These are phyloP conservation scores for Forsythia viridissima DNA, from an alignment of 257 asterid species.

Conservation along the genomic window DNA sequence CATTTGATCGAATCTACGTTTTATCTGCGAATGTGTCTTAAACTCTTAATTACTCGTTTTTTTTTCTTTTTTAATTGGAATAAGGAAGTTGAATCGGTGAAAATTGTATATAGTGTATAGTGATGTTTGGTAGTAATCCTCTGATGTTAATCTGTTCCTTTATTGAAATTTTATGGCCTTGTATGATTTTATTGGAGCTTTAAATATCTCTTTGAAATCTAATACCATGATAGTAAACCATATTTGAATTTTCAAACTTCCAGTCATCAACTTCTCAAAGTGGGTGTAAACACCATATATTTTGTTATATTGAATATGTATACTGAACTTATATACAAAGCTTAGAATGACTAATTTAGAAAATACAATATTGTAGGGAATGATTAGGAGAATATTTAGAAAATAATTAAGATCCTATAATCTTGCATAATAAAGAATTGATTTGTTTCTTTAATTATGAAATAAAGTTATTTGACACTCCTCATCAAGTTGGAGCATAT, in stretches of 20 bases:
- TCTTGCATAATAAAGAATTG: too few relatives aligned
- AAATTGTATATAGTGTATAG: neutral
- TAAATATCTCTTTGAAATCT: neutral
- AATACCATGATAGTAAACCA: neutral
- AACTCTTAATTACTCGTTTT: neutral
- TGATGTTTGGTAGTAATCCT: neutral
- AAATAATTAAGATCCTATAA: too few relatives aligned
- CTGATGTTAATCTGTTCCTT: constrained; percentile 2
- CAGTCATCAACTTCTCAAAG: neutral
- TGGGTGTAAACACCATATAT: too few relatives aligned
- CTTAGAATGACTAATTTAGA: too few relatives aligned
- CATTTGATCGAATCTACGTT: neutral
- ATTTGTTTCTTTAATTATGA: too few relatives aligned
- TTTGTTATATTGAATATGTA: too few relatives aligned
- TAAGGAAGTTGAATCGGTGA: neutral
- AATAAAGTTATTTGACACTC: too few relatives aligned
- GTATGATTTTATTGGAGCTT: constrained; percentile 8
- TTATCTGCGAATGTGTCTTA: neutral
- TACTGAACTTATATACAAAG: too few relatives aligned
- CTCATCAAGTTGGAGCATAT: too few relatives aligned
- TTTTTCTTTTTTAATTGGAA: neutral
- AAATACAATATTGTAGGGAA: too few relatives aligned
- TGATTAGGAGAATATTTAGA: too few relatives aligned
- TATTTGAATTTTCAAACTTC: constrained; percentile 10
- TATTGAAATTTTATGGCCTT: neutral